These are phyloP conservation scores for Arthonia radiata DNA, from an alignment of 495 filamentous ascomycete genomes.

Conservation along the genomic window DNA sequence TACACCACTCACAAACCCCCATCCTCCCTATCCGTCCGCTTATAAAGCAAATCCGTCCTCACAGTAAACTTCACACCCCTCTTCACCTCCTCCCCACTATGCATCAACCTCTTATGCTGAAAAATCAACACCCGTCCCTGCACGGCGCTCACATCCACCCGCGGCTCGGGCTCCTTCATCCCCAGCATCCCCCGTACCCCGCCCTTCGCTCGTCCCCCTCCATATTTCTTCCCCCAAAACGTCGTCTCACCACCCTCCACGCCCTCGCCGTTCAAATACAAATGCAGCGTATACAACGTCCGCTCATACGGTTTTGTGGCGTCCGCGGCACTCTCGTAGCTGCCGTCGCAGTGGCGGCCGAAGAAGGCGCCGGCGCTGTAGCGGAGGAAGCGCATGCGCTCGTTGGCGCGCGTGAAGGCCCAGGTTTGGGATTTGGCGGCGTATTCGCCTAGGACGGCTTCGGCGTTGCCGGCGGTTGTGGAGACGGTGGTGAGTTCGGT, in stretches of 20 bases:
- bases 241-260: conserved; percentile 38
- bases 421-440: no score
- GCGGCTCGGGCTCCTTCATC: conserved; percentile 18
- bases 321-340: conserved; percentile 33
- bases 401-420: conserved; percentile 38
- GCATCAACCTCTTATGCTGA: conserved; percentile 42
- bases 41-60: conserved; percentile 57
- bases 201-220: no score
- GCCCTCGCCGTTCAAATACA: conserved; percentile 47
- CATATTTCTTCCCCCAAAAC: no score
- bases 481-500: conserved; percentile 4
- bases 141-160: conserved; percentile 41
- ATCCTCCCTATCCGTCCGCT: conserved; percentile 5
- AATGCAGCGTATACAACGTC: conserved; percentile 54
- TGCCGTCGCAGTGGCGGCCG: conserved; percentile 46
- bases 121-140: conserved; percentile 52
- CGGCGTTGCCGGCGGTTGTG: no score
- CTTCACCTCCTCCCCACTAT: conserved; percentile 50
- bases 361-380: conserved; percentile 62
- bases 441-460: no score
- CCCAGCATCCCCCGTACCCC: no score
- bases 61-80: conserved; percentile 55
- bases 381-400: conserved; percentile 56
- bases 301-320: conserved; percentile 13
- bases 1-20: no score